phyloP scores from a whole-genome alignment of 176 grass and related monocot species.

The Carex kokanica region DNA sequence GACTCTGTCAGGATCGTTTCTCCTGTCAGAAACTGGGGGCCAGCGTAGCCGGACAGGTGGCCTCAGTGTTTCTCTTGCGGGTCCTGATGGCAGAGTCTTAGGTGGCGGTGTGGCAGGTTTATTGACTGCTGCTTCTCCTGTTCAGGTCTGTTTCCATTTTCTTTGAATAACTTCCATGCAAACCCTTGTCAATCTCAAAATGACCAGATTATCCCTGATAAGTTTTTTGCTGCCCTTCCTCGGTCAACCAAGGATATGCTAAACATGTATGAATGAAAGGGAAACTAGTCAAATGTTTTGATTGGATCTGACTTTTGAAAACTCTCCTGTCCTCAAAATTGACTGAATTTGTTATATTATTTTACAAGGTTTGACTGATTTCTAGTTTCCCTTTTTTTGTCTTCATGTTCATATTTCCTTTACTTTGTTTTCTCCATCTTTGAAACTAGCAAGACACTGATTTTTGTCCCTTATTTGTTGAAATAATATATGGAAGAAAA shows the following conservation, averaged over 20 bases:
- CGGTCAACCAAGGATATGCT: background rate
- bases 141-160: slow-evolving; percentile 53
- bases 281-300: background rate
- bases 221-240: background rate
- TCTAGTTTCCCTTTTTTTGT: background rate
- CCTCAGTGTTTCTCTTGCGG: slow-evolving; percentile 85
- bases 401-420: background rate
- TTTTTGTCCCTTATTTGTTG: background rate
- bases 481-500: background rate
- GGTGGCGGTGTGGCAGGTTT: slow-evolving; percentile 87
- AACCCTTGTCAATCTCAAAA: background rate
- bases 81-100: slow-evolving; percentile 89
- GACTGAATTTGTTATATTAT: background rate
- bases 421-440: background rate
- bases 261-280: background rate
- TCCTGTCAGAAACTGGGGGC: slow-evolving; percentile 61
- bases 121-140: slow-evolving; percentile 79
- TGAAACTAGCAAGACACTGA: background rate
- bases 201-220: background rate
- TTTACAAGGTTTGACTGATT: background rate
- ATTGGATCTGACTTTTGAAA: background rate
- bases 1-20: slow-evolving; percentile 83
- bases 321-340: background rate
- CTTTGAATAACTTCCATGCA: background rate
- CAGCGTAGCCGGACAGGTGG: slow-evolving; percentile 88